These are phyloP conservation scores for Cyamopsis tetragonoloba DNA, from an alignment of 306 rosid genomes.

Conservation along the genomic window DNA sequence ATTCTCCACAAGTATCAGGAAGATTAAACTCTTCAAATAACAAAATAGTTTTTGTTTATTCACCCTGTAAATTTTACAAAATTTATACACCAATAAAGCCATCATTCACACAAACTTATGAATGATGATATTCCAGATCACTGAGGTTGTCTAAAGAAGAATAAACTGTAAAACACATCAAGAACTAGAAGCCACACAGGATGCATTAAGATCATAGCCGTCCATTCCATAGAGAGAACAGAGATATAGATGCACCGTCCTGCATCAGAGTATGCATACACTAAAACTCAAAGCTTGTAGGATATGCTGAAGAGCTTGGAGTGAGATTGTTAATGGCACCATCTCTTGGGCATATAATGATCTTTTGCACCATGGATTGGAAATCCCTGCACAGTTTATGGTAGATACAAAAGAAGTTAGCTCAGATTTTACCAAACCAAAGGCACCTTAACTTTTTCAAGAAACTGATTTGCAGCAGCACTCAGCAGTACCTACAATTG, in stretches of 20 bases:
- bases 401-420: neutral
- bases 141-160: neutral
- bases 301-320: conserved; percentile 33
- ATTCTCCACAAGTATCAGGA: neutral
- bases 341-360: conserved; percentile 49
- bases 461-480: no score
- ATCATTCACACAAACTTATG: neutral
- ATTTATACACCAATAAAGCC: conserved; percentile 8
- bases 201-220: neutral
- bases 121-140: neutral
- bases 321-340: conserved; percentile 36
- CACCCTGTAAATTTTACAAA: neutral
- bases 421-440: neutral
- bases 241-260: neutral
- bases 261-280: neutral
- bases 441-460: neutral
- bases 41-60: neutral
- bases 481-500: no score
- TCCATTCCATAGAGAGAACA: neutral
- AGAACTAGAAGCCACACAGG: neutral
- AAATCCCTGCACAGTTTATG: conserved; percentile 49
- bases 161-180: neutral
- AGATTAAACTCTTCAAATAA: neutral
- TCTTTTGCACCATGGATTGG: conserved; percentile 39
- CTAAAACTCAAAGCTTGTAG: conserved; percentile 11